These are phyloP conservation scores for Scleromitrula shiraiana DNA, from an alignment of 2,329 filamentous ascomycete species.

Conservation along the genomic window DNA sequence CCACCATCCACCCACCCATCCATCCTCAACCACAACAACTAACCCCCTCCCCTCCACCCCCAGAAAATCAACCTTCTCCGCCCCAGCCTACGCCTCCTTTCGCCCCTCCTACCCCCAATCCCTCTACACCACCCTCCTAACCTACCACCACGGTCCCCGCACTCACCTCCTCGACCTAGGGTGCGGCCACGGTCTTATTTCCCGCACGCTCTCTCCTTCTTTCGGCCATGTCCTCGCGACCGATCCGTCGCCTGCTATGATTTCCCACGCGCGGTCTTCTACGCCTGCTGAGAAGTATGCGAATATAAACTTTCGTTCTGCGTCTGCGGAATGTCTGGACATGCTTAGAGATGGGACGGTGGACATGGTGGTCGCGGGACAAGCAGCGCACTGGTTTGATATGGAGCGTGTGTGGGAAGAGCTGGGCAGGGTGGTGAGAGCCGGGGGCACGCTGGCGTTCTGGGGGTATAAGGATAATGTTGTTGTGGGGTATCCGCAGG, in stretches of 20 bases:
- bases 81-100: constrained; percentile 50
- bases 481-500: constrained; percentile 44
- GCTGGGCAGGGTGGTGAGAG: constrained; percentile 43
- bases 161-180: constrained; percentile 48
- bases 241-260: constrained; percentile 52
- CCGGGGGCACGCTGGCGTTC: constrained; percentile 52
- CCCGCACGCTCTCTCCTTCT: constrained; percentile 43
- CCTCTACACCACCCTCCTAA: constrained; percentile 48
- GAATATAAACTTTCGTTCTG: constrained; percentile 43
- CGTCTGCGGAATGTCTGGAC: constrained; percentile 44
- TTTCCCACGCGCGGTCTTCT: constrained; percentile 39
- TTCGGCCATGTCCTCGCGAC: constrained; percentile 45
- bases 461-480: constrained; percentile 61
- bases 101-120: constrained; percentile 49
- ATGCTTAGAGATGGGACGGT: constrained; percentile 42
- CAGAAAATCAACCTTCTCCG: constrained; percentile 48
- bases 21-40: constrained; percentile 6
- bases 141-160: constrained; percentile 40
- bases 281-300: constrained; percentile 27
- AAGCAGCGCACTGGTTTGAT: constrained; percentile 62
- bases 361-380: constrained; percentile 43
- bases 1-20: background rate
- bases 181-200: constrained; percentile 52
- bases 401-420: constrained; percentile 47
- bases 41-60: background rate